Percentiles rank a stretch among this genome's conserved stretches.
phyloP scores from a whole-genome alignment of 257 asterid species.

The Solanum chmielewskii region DNA sequence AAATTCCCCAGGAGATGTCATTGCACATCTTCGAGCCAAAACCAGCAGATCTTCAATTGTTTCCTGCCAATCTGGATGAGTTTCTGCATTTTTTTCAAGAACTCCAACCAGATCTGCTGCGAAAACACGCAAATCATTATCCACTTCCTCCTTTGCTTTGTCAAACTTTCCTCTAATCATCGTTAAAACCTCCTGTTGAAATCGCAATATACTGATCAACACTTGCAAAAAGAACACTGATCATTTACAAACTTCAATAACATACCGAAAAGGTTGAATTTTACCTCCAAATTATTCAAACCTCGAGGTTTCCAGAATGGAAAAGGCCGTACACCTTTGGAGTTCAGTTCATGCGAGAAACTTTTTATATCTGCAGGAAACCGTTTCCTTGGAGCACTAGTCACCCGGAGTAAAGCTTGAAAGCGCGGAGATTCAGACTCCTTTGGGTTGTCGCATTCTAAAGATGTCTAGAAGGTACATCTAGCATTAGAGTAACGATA shows the following conservation, averaged over 20 bases:
- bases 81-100: slow-evolving; percentile 87
- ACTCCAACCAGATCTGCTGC: slow-evolving; percentile 92
- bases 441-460: slow-evolving; percentile 90
- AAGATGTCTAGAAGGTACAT: slow-evolving; percentile 43
- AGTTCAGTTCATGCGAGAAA: slow-evolving; percentile 91
- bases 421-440: slow-evolving; percentile 98
- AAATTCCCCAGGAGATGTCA: slow-evolving; percentile 92
- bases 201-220: slow-evolving; percentile 8
- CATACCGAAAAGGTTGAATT: neutral
- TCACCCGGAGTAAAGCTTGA: slow-evolving; percentile 95
- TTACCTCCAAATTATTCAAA: slow-evolving; percentile 90
- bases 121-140: slow-evolving; percentile 84
- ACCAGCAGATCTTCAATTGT: slow-evolving; percentile 89
- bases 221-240: slow-evolving; percentile 4
- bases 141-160: slow-evolving; percentile 99
- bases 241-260: slow-evolving; percentile 3
- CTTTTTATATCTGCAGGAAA: slow-evolving; percentile 93
- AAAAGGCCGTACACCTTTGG: slow-evolving; percentile 97
- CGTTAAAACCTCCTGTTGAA: slow-evolving; percentile 72
- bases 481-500: neutral
- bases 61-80: slow-evolving; percentile 97
- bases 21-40: slow-evolving; percentile 89
- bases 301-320: slow-evolving; percentile 97
- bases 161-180: slow-evolving; percentile 90
- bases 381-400: slow-evolving; percentile 99